Evolutionary conservation across 1,139 yeast species (phyloP).

Genomic region (Saccharomyces pastorianus): DNA sequence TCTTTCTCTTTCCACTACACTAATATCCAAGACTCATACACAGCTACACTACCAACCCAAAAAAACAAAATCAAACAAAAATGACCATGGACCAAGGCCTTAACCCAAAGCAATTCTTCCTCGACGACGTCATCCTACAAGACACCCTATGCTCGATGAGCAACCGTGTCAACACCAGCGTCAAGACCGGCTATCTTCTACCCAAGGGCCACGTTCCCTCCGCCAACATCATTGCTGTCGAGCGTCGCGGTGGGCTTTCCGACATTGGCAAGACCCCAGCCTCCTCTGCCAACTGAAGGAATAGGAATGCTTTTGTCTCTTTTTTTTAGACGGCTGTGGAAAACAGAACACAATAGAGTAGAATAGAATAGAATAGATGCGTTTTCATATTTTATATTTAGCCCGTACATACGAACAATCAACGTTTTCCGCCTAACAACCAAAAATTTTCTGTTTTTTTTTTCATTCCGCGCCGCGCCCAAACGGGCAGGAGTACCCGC

Average conservation of each 20-base stretch:
- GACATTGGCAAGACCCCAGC: not conserved
- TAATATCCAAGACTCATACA: not conserved
- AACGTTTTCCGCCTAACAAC: not conserved
- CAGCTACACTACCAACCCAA: not conserved
- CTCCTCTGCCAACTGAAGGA: too few species aligned
- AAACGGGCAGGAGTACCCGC: not conserved
- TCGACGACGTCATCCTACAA: not conserved
- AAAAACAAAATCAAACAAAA: not conserved
- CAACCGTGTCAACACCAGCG: slow-evolving; percentile 50
- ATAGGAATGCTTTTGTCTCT: too few species aligned
- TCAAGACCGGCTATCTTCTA: slow-evolving; percentile 48
- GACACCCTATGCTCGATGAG: not conserved
- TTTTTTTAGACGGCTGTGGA: not conserved
- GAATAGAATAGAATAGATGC: not conserved
- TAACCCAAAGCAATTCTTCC: not conserved
- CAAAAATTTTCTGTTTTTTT: not conserved
- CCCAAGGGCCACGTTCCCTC: slow-evolving; percentile 6
- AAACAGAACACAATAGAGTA: not conserved
- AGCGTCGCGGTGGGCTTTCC: not conserved
- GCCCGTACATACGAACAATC: not conserved
- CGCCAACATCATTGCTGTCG: slow-evolving; percentile 1
- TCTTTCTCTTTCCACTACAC: not conserved
- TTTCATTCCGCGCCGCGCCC: not conserved
- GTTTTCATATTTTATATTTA: not conserved
- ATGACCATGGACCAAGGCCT: slow-evolving; percentile 1